phyloP scores from a whole-genome alignment of 306 rosid species.

The Lathyrus oleraceus region DNA sequence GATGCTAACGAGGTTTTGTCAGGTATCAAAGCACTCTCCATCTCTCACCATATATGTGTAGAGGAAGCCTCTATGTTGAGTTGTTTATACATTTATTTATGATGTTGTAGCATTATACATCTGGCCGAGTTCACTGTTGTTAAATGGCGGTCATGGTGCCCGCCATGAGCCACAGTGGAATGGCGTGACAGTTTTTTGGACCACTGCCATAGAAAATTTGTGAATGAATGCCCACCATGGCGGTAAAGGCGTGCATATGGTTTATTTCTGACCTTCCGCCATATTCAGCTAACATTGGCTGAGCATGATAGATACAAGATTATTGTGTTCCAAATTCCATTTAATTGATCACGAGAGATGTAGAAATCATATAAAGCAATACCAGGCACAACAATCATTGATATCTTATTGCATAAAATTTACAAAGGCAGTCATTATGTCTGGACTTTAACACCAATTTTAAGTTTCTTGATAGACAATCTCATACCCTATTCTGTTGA shows the following conservation, averaged over 20 bases:
- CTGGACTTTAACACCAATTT: slow-evolving; percentile 35
- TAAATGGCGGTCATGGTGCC: no score
- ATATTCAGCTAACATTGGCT: no score
- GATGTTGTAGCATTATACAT: not conserved
- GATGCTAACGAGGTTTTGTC: no score
- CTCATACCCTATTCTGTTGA: slow-evolving; percentile 47
- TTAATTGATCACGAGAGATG: slow-evolving; percentile 20
- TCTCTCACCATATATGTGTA: no score
- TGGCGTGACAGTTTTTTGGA: no score
- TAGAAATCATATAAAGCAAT: slow-evolving; percentile 30
- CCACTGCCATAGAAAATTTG: no score
- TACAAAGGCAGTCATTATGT: slow-evolving; percentile 44
- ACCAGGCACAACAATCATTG: slow-evolving; percentile 36
- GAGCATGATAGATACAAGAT: not conserved
- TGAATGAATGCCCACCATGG: no score
- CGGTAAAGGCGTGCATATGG: no score
- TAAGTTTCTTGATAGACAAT: slow-evolving; percentile 39
- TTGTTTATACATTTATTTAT: not conserved
- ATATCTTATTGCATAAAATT: slow-evolving; percentile 48
- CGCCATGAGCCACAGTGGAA: no score
- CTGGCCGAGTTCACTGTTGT: not conserved
- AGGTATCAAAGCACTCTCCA: not conserved
- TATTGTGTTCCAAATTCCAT: slow-evolving; percentile 15
- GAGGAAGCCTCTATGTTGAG: no score
- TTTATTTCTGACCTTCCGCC: no score